Evolutionary conservation across 1,139 yeast species (phyloP), one percentile per base, ranked within the genome.

Genomic region (Sugiyamaella neomexicana): DNA sequence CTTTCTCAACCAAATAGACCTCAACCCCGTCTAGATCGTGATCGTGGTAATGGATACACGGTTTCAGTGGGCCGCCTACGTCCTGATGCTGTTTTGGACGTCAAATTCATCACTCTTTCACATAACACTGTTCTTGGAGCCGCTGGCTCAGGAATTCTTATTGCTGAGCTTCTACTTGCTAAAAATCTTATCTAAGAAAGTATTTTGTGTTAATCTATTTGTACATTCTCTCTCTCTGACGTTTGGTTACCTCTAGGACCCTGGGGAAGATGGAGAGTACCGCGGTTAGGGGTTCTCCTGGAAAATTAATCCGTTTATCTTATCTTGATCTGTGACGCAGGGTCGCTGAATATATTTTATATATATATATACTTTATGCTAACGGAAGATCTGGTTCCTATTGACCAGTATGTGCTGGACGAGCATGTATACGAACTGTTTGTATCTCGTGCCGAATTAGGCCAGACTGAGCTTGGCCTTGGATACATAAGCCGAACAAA

Each of bases 101-200:
- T 82, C 77, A 95, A 93, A 76, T 93, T 93, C 91, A 97, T 93
- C 56, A 95, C 90, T 31, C 78, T 93, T 63, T 90, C 97, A 25
- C 99, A 93, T 74, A 93, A 93, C 78, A 93, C 99, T 55, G 82
- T 93, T 65, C 88, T 93, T 63, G 99, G 99, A 68, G 99, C 99
- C 66, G 99, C 99, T 31, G 99, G 99, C 68, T 88, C 98, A n/a
- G 99, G 99, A 72, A 80, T 93, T 59, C 82, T 93, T 72, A 93
- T 95, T 72, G 99, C 96, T 50, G 99, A 93, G 75, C 79, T 89
- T 58, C 80, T 93, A 65, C 75, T 80, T 59, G 93, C 93, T 54
- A 89, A 86, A 76, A 79, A 82, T 56, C 75, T 89, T 65, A 80
- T 91, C 63, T 90, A 79, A 69, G 5, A n/a, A n/a, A n/a, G n/a